Conservation (phyloP, 2,329 filamentous ascomycete genomes). For the Coniochaeta prunicola region DNA sequence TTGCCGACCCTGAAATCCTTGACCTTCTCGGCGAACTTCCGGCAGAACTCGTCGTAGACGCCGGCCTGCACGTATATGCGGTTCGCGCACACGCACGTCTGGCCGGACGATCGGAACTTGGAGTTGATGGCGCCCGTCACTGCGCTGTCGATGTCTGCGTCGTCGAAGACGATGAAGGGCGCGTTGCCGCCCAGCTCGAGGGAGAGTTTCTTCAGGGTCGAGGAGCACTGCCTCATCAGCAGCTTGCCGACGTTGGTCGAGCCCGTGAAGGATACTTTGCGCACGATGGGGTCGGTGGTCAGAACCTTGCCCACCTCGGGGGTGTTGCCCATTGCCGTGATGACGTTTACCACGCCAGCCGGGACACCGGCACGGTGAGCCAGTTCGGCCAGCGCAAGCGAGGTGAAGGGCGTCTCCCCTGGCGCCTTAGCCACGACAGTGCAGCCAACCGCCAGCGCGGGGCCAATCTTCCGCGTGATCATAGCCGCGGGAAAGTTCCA, state of each 20-base stretch:
- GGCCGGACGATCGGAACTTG: slow-evolving; percentile 91
- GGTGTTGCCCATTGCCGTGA: slow-evolving; percentile 76
- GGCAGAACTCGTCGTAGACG: slow-evolving; percentile 69
- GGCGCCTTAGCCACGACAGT: slow-evolving; percentile 90
- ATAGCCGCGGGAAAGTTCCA: slow-evolving; percentile 85
- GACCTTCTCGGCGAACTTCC: slow-evolving; percentile 64
- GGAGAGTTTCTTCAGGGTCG: slow-evolving; percentile 74
- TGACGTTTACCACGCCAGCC: slow-evolving; percentile 81
- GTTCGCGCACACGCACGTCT: slow-evolving; percentile 92
- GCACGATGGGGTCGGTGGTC: slow-evolving; percentile 68
- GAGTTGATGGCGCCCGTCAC: slow-evolving; percentile 75
- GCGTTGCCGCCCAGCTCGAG: slow-evolving; percentile 94
- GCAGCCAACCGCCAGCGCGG: slow-evolving; percentile 86
- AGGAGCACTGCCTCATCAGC: slow-evolving; percentile 83
- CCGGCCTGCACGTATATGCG: slow-evolving; percentile 72
- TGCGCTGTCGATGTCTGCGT: slow-evolving; percentile 80
- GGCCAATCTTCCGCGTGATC: slow-evolving; percentile 63
- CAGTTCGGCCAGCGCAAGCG: slow-evolving; percentile 80
- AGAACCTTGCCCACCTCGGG: slow-evolving; percentile 69
- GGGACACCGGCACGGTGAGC: slow-evolving; percentile 83
- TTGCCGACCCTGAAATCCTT: slow-evolving; percentile 67
- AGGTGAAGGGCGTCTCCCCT: slow-evolving; percentile 85
- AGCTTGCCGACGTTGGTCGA: slow-evolving; percentile 62
- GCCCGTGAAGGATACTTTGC: slow-evolving; percentile 93
- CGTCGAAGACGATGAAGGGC: slow-evolving; percentile 94